Conservation (phyloP, 805 yeast genomes). For the Teunomyces kruisii region DNA sequence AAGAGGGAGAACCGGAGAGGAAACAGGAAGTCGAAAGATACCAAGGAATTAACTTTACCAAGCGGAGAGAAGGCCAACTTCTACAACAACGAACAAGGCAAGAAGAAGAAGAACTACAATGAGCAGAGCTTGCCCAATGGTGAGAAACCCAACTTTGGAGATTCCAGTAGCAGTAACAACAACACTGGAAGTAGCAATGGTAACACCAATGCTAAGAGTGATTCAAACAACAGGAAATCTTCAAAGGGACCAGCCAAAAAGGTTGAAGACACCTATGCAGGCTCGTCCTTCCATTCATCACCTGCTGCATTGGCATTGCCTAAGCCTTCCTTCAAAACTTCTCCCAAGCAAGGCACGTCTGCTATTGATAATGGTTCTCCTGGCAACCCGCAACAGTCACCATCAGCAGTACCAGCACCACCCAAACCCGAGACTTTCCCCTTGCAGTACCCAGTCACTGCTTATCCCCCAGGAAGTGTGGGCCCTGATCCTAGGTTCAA, state of each 20-base stretch:
- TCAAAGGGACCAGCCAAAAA: conserved; percentile 5
- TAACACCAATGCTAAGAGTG: background rate
- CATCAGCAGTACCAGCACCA: background rate
- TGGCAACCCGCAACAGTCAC: background rate
- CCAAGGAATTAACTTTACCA: conserved; percentile 20
- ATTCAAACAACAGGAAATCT: background rate
- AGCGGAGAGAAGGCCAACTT: conserved; percentile 31
- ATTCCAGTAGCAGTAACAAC: conserved; percentile 8
- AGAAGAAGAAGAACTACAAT: conserved; percentile 9
- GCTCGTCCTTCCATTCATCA: conserved; percentile 56
- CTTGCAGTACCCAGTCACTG: conserved; percentile 31
- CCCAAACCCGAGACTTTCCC: background rate
- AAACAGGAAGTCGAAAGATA: conserved; percentile 1
- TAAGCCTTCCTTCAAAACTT: conserved; percentile 49
- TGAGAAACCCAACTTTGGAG: conserved; percentile 27
- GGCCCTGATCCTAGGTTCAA: conserved; percentile 5
- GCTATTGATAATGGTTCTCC: background rate
- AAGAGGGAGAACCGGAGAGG: conserved; percentile 4
- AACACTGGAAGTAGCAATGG: background rate
- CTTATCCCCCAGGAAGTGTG: conserved; percentile 26
- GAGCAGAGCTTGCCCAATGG: conserved; percentile 28
- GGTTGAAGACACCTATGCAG: conserved; percentile 47
- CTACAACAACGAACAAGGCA: conserved; percentile 12
- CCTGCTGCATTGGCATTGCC: conserved; percentile 58
- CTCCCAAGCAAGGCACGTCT: conserved; percentile 17